phyloP scores from a whole-genome alignment of 2,329 filamentous ascomycete species.

The Hypoxylon sp. region DNA sequence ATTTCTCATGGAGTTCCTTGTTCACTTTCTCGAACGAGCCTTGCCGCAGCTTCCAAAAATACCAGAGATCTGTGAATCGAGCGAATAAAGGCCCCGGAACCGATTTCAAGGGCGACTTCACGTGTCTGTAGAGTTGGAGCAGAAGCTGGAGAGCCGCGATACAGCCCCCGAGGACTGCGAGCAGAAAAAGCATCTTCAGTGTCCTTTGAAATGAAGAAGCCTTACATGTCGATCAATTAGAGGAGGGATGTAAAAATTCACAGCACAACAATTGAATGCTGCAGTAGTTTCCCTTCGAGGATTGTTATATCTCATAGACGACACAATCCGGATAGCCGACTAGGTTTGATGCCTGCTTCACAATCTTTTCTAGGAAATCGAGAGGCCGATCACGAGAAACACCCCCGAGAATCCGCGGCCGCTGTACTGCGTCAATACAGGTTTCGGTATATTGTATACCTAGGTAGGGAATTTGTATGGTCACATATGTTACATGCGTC shows the following conservation, averaged over 20 bases:
- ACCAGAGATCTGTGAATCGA: slow-evolving; percentile 50
- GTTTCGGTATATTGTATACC: neutral
- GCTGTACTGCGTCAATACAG: neutral
- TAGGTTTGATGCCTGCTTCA: neutral
- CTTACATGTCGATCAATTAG: neutral
- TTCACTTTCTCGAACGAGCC: slow-evolving; percentile 50
- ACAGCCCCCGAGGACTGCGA: neutral
- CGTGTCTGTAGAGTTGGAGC: neutral
- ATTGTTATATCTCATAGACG: neutral
- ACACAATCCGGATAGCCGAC: neutral
- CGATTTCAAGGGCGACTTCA: slow-evolving; percentile 43
- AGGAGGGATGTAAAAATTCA: neutral
- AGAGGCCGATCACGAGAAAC: neutral
- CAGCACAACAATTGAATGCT: no score
- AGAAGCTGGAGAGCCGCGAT: slow-evolving; percentile 10
- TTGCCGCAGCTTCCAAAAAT: slow-evolving; percentile 43
- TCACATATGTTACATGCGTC: neutral
- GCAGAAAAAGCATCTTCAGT: neutral
- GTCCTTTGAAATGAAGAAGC: neutral
- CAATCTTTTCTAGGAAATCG: neutral
- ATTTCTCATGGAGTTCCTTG: slow-evolving; percentile 48
- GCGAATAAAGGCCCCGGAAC: slow-evolving; percentile 49
- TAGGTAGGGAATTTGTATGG: no score
- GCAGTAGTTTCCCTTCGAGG: no score
- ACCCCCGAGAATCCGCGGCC: neutral